Evolutionary conservation across 495 filamentous ascomycete species (phyloP), one percentile per base, ranked within the genome.

Genomic region (Xylaria longipes): DNA sequence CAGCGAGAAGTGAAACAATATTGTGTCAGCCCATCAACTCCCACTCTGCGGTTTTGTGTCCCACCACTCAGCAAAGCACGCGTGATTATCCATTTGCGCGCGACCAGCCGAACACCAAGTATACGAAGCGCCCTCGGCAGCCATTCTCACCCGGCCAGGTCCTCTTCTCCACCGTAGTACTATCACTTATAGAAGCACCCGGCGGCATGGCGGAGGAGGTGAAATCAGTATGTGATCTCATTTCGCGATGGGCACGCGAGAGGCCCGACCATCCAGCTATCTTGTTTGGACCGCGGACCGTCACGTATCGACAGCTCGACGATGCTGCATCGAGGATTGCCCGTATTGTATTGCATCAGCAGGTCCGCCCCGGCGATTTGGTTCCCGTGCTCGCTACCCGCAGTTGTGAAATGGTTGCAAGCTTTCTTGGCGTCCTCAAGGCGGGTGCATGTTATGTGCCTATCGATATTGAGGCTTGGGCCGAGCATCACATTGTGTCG

Each of bases 381-480:
- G 35, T 72, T 31, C 70, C 70, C 3, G 64, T 72, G 17, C 45
- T 77, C 17, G 41, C 71, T 7, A 58, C 69, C 2, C 63, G 69
- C 64, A 70, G 63, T 57, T 29, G 65, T 3, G 74, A 76, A 39
- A 72, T 71, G 58, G 57, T 78, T 31, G 50, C 70, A 5, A 54
- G 56, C 29, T 61, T 76, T 43, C 27, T 78, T 12, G 78, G 73
- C 0, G 39, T 77, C 35, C n/a, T 78, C 5, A 56, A 65, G 54
- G 31, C 72, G 9, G 73, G 78, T 14, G 78, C 75, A 4, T 75
- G 73, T 65, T 80, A 72, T 66, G 76, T 77, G 15, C 78, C 78
- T 31, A 75, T 80, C 3, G 78, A 80, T 65, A 57, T 70, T 29
- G 70, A 69, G 20, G 66, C 69, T 37, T 80, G 78, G 78, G 71